Evolutionary conservation across 768 basidiomycete genomes (phyloP).

Genomic region (Mrakia frigida): DNA sequence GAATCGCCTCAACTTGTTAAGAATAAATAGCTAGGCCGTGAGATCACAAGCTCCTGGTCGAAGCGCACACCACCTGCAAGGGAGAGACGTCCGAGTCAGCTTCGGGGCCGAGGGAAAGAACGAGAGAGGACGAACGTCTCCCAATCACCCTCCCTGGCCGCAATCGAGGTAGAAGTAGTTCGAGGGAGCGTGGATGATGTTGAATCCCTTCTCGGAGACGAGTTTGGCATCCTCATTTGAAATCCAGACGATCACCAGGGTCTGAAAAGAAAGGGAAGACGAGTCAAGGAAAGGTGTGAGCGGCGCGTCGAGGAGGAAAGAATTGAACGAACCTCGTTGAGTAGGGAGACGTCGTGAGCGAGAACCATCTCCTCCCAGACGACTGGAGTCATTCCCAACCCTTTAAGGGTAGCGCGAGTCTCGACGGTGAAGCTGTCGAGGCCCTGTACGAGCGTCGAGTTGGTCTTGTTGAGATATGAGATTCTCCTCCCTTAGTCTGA

Average conservation of each 20-base stretch:
- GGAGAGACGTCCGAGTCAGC: not conserved
- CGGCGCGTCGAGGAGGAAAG: not conserved
- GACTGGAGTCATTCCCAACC: constrained; percentile 64
- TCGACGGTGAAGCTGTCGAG: constrained; percentile 58
- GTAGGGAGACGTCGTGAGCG: constrained; percentile 51
- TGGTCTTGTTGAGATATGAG: constrained; percentile 52
- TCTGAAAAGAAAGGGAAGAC: not conserved
- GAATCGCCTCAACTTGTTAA: no score
- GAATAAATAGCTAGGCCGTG: not conserved
- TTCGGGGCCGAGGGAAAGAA: no score
- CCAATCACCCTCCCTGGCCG: constrained; percentile 59
- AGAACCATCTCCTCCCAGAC: constrained; percentile 82
- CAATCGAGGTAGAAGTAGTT: constrained; percentile 73
- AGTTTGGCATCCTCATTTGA: constrained; percentile 57
- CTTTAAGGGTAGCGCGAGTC: constrained; percentile 56
- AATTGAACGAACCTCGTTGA: constrained; percentile 39
- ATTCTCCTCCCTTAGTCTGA: no score
- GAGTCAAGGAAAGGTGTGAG: not conserved
- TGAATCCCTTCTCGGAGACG: constrained; percentile 59
- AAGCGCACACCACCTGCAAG: not conserved
- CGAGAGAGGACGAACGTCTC: no score
- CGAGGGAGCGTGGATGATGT: constrained; percentile 62
- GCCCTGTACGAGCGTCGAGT: constrained; percentile 59
- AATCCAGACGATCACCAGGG: constrained; percentile 58
- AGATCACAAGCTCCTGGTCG: not conserved